Percentiles rank a stretch among this genome's conserved stretches.
Conservation (phyloP, 1,284 basidiomycete species). For the Flammula alnicola region DNA sequence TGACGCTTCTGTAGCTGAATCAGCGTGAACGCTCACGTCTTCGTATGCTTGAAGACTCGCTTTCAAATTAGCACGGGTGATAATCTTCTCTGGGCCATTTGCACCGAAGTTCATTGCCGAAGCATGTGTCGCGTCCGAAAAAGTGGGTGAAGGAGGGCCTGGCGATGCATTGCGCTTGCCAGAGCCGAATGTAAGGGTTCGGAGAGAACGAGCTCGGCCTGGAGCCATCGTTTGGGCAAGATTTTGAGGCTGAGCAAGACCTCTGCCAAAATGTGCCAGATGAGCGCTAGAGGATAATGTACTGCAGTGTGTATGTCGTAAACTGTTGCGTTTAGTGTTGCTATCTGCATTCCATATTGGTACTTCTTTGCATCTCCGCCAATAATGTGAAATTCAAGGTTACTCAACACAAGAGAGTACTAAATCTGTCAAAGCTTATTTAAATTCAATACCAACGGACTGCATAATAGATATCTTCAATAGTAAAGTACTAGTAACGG, state of each 20-base stretch:
- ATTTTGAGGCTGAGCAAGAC: conserved; percentile 6
- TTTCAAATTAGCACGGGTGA: conserved; percentile 82
- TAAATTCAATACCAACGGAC: no score
- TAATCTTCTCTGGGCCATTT: conserved; percentile 78
- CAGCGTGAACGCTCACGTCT: conserved; percentile 53
- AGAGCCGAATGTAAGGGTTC: conserved; percentile 54
- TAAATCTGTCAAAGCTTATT: no score
- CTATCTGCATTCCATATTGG: no score
- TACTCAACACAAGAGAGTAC: no score
- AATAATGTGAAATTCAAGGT: no score
- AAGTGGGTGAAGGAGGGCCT: conserved; percentile 78
- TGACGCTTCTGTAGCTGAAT: background rate
- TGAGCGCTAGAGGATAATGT: no score
- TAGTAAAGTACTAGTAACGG: no score
- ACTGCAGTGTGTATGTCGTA: no score
- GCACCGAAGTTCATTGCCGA: conserved; percentile 75
- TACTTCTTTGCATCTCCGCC: no score
- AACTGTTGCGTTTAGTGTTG: no score
- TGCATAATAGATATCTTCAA: no score
- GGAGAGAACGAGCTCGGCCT: conserved; percentile 60
- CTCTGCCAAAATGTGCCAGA: no score
- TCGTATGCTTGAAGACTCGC: conserved; percentile 80
- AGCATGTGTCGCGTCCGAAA: conserved; percentile 79
- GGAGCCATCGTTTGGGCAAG: conserved; percentile 51
- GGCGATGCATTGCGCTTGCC: conserved; percentile 54